These are phyloP conservation scores for Pythium insidiosum DNA, from an alignment of 352 stramenopile genomes.

Conservation along the genomic window DNA sequence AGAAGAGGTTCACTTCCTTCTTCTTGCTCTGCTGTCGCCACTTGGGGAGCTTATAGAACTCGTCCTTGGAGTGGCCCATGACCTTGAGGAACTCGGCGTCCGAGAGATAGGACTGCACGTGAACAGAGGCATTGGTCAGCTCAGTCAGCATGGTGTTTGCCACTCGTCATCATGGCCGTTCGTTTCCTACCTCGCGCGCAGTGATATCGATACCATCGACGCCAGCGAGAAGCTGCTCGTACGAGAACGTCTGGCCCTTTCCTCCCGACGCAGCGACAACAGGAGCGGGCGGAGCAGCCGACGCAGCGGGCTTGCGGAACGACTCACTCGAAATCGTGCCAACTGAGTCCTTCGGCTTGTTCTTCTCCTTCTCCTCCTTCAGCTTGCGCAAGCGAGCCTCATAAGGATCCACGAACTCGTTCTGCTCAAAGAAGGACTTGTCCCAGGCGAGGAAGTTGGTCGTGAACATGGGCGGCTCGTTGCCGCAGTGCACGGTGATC, in stretches of 20 bases:
- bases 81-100: conserved; percentile 73
- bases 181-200: conserved; percentile 66
- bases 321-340: conserved; percentile 47
- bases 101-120: conserved; percentile 61
- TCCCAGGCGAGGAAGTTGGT: conserved; percentile 90
- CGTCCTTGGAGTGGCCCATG: conserved; percentile 48
- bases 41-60: conserved; percentile 65
- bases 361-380: conserved; percentile 75
- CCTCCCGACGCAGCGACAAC: conserved; percentile 15
- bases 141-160: no score
- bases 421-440: conserved; percentile 67
- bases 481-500: conserved; percentile 68
- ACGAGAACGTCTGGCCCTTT: conserved; percentile 36
- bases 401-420: conserved; percentile 87
- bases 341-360: conserved; percentile 39
- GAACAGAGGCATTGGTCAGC: no score
- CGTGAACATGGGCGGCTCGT: conserved; percentile 86
- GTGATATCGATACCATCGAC: conserved; percentile 79
- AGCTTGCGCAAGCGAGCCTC: conserved; percentile 71
- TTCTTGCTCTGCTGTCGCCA: conserved; percentile 87
- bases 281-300: conserved; percentile 9
- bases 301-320: conserved; percentile 14
- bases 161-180: no score
- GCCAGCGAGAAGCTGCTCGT: conserved; percentile 56
- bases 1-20: conserved; percentile 84